phyloP scores from a whole-genome alignment of 495 filamentous ascomycete species.

The Lophiostoma macrostomum region DNA sequence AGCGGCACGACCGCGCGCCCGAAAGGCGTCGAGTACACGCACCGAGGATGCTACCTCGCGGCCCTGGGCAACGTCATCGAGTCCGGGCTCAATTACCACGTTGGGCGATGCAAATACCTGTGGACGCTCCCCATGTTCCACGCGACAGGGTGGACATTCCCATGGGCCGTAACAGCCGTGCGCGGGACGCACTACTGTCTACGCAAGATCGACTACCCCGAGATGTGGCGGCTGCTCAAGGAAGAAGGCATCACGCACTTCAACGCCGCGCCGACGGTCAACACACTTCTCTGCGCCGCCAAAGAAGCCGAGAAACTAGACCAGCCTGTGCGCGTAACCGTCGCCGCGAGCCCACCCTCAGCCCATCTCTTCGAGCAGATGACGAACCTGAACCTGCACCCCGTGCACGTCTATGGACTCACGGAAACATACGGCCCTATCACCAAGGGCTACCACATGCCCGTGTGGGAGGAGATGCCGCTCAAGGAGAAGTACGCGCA shows the following conservation, averaged over 20 bases:
- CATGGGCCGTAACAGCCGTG: slow-evolving; percentile 86
- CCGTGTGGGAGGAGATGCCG: slow-evolving; percentile 71
- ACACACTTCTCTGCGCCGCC: slow-evolving; percentile 81
- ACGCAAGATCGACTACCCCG: slow-evolving; percentile 88
- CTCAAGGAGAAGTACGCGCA: slow-evolving; percentile 69
- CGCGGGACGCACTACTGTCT: slow-evolving; percentile 93
- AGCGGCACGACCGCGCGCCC: slow-evolving; percentile 88
- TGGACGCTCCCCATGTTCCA: slow-evolving; percentile 98
- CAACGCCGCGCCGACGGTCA: slow-evolving; percentile 94
- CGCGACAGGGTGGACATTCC: slow-evolving; percentile 59
- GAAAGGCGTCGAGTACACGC: slow-evolving; percentile 91
- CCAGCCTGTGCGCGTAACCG: slow-evolving; percentile 77
- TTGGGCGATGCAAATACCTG: slow-evolving; percentile 71
- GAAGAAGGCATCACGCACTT: slow-evolving; percentile 87
- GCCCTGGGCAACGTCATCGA: slow-evolving; percentile 84
- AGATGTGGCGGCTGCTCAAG: slow-evolving; percentile 86
- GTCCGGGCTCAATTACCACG: slow-evolving; percentile 70
- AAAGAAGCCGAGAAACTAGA: slow-evolving; percentile 66
- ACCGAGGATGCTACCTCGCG: slow-evolving; percentile 82
- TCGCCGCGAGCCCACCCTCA: slow-evolving; percentile 87
- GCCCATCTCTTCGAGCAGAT: slow-evolving; percentile 89
- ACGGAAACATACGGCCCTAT: slow-evolving; percentile 97
- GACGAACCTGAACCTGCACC: slow-evolving; percentile 79
- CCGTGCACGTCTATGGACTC: slow-evolving; percentile 92
- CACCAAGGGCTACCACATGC: slow-evolving; percentile 86